Conservation (phyloP, 2,329 filamentous ascomycete species). For the Volutella citrinella region DNA sequence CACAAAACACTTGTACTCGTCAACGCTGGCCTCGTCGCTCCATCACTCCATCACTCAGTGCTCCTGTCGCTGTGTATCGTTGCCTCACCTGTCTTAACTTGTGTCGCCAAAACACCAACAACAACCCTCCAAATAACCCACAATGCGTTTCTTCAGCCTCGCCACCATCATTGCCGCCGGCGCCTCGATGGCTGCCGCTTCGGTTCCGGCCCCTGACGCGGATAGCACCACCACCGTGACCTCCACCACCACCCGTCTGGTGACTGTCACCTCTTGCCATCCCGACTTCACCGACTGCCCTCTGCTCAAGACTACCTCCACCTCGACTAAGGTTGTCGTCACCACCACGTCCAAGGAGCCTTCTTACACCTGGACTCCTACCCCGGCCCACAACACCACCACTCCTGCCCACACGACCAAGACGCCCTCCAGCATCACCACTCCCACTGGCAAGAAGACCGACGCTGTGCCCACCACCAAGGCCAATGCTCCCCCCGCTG, state of each 20-base stretch:
- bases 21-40: no score
- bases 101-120: conserved; percentile 4
- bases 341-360: conserved; percentile 21
- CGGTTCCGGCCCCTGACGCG: conserved; percentile 20
- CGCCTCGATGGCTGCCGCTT: conserved; percentile 35
- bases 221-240: conserved; percentile 40
- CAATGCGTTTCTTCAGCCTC: conserved; percentile 46
- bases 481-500: conserved; percentile 15
- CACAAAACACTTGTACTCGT: no score
- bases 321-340: conserved; percentile 19
- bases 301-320: conserved; percentile 25
- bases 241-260: conserved; percentile 40
- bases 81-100: not conserved
- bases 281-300: conserved; percentile 44
- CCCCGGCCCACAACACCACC: conserved; percentile 20
- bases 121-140: conserved; percentile 25
- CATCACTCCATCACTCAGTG: no score
- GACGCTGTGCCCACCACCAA: not conserved
- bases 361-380: conserved; percentile 9
- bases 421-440: conserved; percentile 21
- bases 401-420: conserved; percentile 23
- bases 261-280: conserved; percentile 48
- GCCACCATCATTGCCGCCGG: conserved; percentile 40
- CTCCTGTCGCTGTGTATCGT: no score
- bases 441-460: conserved; percentile 21